These are phyloP conservation scores for Helenozyma baotianmanensis DNA, from an alignment of 805 yeast genomes.

Conservation along the genomic window DNA sequence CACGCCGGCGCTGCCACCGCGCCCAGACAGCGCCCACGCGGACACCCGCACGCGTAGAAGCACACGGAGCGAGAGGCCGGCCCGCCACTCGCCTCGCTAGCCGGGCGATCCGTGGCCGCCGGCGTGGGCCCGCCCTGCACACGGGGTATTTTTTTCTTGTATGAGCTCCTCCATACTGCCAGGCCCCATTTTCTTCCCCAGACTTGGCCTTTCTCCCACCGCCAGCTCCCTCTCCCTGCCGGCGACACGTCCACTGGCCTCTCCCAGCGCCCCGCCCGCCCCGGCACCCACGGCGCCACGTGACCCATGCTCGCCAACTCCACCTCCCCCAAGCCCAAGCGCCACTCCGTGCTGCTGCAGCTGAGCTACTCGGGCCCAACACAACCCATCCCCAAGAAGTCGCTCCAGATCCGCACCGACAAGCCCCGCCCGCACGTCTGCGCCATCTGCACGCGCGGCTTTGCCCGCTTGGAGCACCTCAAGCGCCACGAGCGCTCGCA, in stretches of 20 bases:
- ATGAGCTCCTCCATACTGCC: too few relatives aligned
- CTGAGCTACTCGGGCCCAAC: slow-evolving; percentile 12
- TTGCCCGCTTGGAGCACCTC: slow-evolving; percentile 91
- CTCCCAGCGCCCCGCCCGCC: too few relatives aligned
- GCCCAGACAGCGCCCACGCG: too few relatives aligned
- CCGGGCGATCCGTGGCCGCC: too few relatives aligned
- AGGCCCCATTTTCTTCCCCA: slow-evolving; percentile 6
- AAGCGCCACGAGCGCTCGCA: slow-evolving; percentile 92
- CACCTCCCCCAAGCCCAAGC: slow-evolving; percentile 1
- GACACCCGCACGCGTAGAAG: too few relatives aligned
- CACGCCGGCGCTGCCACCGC: too few relatives aligned
- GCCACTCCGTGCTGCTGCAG: slow-evolving; percentile 4
- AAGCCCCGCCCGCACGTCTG: slow-evolving; percentile 94
- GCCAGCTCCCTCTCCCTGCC: too few relatives aligned
- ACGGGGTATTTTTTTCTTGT: not conserved
- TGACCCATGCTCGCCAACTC: slow-evolving; percentile 1
- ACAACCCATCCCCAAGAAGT: slow-evolving; percentile 82
- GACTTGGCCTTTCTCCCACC: slow-evolving; percentile 1
- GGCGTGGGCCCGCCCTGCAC: too few relatives aligned
- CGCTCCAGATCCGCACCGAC: slow-evolving; percentile 79
- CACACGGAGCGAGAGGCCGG: too few relatives aligned
- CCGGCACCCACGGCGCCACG: too few relatives aligned
- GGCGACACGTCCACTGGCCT: too few relatives aligned
- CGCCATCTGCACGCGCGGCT: slow-evolving; percentile 86
- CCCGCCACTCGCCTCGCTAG: too few relatives aligned